Evolutionary conservation across 2,329 filamentous ascomycete genomes (phyloP).

Genomic region (Cytospora piceicola): DNA sequence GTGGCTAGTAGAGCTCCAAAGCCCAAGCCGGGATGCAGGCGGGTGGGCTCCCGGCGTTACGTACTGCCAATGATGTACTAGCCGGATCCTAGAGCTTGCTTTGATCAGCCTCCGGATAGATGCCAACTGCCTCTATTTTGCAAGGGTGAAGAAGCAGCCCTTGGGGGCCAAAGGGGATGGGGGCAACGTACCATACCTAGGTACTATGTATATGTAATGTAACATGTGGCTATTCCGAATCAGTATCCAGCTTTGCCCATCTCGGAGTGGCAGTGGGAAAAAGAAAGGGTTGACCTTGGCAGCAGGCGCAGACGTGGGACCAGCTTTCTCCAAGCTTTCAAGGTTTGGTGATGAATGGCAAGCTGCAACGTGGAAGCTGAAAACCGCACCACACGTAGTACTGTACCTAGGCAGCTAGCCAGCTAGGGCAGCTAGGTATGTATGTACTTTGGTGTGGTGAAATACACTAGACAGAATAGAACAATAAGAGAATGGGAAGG

Average conservation of each 20-base stretch:
- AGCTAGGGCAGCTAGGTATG: too few relatives aligned
- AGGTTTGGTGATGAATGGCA: background rate
- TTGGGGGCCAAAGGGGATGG: background rate
- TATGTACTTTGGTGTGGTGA: too few relatives aligned
- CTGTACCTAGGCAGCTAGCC: too few relatives aligned
- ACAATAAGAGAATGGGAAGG: too few relatives aligned
- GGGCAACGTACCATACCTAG: background rate
- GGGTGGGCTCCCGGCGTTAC: background rate
- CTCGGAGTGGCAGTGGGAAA: background rate
- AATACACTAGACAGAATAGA: too few relatives aligned
- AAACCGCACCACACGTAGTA: background rate
- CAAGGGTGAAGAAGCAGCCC: background rate
- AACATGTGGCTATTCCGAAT: too few relatives aligned
- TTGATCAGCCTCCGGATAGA: background rate
- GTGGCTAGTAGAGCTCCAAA: background rate
- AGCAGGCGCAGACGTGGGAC: conserved; percentile 10
- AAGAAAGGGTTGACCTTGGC: conserved; percentile 10
- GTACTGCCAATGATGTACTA: background rate
- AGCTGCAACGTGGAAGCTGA: conserved; percentile 5
- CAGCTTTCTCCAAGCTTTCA: background rate
- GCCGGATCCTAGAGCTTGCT: background rate
- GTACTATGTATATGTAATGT: background rate
- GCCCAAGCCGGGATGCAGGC: background rate
- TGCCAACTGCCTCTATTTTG: background rate
- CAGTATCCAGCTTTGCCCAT: background rate